A percentile compares a stretch with the other conserved stretches of the same genome.
These are phyloP conservation scores for Colletotrichum siamense DNA, from an alignment of 2,329 filamentous ascomycete genomes.

Conservation along the genomic window DNA sequence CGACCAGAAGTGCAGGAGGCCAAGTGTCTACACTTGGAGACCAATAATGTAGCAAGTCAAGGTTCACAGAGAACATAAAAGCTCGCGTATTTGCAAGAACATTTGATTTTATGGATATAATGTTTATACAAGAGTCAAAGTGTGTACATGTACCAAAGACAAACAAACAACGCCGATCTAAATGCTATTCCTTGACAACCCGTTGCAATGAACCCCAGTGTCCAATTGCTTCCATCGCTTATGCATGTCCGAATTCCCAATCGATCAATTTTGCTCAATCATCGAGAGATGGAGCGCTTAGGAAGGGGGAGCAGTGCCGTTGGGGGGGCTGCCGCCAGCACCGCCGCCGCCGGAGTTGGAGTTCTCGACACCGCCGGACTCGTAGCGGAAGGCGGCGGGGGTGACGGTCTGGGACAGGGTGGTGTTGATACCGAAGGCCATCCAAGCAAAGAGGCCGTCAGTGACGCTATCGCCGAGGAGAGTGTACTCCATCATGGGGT, in stretches of 20 bases:
- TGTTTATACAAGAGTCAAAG: background rate
- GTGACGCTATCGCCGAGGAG: slow-evolving; percentile 56
- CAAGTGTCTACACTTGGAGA: background rate
- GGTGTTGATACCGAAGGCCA: slow-evolving; percentile 54
- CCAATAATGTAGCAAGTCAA: background rate
- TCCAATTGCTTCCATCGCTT: background rate
- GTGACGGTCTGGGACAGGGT: slow-evolving; percentile 26
- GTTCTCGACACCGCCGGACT: slow-evolving; percentile 36
- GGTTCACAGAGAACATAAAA: background rate
- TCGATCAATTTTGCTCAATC: background rate
- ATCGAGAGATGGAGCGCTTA: background rate
- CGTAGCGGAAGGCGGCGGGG: slow-evolving; percentile 36
- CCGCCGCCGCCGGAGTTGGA: slow-evolving; percentile 23
- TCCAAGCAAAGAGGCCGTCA: slow-evolving; percentile 61
- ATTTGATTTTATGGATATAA: background rate
- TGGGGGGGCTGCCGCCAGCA: slow-evolving; percentile 13
- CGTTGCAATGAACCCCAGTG: background rate
- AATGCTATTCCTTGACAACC: background rate
- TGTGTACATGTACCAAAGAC: background rate
- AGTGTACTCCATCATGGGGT: slow-evolving; percentile 64
- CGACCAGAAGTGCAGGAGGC: background rate
- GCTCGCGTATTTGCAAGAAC: background rate
- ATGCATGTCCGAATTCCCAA: background rate
- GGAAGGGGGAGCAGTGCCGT: slow-evolving; percentile 10
- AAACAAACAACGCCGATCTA: background rate